A percentile compares a stretch with the other conserved stretches of the same genome.
Evolutionary conservation across 1,284 basidiomycete genomes (phyloP).

Genomic region (Rhodotorula sp.): DNA sequence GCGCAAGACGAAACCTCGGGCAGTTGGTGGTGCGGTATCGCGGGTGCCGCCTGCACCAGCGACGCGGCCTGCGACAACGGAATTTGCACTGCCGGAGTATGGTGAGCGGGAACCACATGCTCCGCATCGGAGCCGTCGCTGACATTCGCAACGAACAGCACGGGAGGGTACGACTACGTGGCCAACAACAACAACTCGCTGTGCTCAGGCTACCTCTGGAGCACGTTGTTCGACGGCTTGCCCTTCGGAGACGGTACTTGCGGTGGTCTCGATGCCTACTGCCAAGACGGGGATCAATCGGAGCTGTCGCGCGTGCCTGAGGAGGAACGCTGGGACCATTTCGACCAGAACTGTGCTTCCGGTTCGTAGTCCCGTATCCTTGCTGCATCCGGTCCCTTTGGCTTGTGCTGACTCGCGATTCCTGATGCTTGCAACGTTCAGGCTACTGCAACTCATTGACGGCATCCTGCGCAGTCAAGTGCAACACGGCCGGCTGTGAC

Average conservation of each 20-base stretch:
- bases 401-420: too few species aligned
- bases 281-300: slow-evolving; percentile 14
- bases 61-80: too few species aligned
- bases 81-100: neutral
- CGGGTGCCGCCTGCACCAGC: too few species aligned
- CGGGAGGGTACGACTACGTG: too few species aligned
- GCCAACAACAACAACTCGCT: slow-evolving; percentile 3
- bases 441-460: neutral
- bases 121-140: too few species aligned
- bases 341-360: slow-evolving; percentile 15
- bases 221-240: neutral
- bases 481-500: slow-evolving; percentile 9
- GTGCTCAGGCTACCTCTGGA: slow-evolving; percentile 16
- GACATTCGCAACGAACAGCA: too few species aligned
- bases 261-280: slow-evolving; percentile 16
- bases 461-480: slow-evolving; percentile 15
- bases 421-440: neutral
- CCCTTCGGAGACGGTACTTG: slow-evolving; percentile 4
- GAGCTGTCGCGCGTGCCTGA: neutral
- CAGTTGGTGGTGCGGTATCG: too few species aligned
- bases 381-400: neutral
- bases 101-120: too few species aligned
- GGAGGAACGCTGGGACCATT: slow-evolving; percentile 9
- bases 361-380: neutral
- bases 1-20: neutral